Percentiles rank a stretch among this genome's conserved stretches.
Evolutionary conservation across 202 grass and related monocot species (phyloP).

Genomic region (Saccharum hybrid): DNA sequence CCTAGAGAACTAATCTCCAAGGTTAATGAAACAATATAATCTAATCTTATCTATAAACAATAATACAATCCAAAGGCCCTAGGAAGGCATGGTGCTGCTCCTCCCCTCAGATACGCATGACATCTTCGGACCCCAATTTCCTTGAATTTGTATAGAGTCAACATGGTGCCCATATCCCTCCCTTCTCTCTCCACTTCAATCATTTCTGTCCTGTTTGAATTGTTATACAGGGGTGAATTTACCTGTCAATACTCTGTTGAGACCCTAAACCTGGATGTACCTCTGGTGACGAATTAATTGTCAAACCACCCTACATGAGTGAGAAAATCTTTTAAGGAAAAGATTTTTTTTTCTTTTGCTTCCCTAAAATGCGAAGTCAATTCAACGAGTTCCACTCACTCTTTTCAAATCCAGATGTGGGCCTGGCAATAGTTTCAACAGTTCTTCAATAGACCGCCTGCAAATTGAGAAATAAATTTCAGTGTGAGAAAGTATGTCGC

Average conservation of each 20-base stretch:
- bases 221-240: constrained; percentile 26
- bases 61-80: not conserved
- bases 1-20: not conserved
- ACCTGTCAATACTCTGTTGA: constrained; percentile 77
- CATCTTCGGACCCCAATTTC: not conserved
- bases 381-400: too few relatives aligned
- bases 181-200: not conserved
- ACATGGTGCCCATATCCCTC: constrained; percentile 3
- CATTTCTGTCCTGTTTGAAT: constrained; percentile 18
- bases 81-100: constrained; percentile 2
- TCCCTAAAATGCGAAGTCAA: too few relatives aligned
- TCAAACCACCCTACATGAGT: constrained; percentile 55
- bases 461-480: too few relatives aligned
- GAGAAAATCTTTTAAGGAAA: too few relatives aligned
- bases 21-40: not conserved
- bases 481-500: too few relatives aligned
- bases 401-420: too few relatives aligned
- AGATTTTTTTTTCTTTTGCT: too few relatives aligned
- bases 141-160: not conserved
- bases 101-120: not conserved
- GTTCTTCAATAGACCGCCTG: too few relatives aligned
- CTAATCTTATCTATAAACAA: not conserved
- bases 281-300: constrained; percentile 53
- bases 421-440: too few relatives aligned
- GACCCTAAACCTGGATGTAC: constrained; percentile 39